Conservation (phyloP, 441 rosid species). For the Dalechampia spathulata region DNA sequence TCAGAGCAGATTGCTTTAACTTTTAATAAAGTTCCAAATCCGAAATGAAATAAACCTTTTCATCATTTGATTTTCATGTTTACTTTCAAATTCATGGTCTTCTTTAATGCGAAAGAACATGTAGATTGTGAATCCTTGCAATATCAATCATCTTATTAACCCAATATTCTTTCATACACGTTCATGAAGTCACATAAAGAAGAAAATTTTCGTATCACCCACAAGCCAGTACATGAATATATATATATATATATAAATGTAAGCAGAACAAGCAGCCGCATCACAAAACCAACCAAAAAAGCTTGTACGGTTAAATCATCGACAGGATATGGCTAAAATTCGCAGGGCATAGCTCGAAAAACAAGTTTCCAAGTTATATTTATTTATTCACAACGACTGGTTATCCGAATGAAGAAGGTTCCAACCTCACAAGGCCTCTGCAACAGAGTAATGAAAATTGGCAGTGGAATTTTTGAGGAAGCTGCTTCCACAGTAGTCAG, state of each 20-base stretch:
- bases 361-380: not conserved
- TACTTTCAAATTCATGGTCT: too few relatives aligned
- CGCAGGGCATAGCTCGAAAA: not conserved
- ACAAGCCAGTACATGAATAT: not conserved
- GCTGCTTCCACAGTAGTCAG: constrained; percentile 44
- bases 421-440: constrained; percentile 46
- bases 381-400: constrained; percentile 28
- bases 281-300: not conserved
- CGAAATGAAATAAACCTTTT: too few relatives aligned
- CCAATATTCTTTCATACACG: too few relatives aligned
- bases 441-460: constrained; percentile 42
- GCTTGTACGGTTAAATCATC: not conserved
- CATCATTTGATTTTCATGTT: too few relatives aligned
- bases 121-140: too few relatives aligned
- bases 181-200: too few relatives aligned
- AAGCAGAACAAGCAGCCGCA: not conserved
- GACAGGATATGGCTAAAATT: not conserved
- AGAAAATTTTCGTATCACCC: too few relatives aligned
- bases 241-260: not conserved
- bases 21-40: too few relatives aligned
- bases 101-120: too few relatives aligned
- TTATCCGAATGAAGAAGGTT: not conserved
- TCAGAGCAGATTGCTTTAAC: too few relatives aligned
- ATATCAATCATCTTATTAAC: too few relatives aligned
- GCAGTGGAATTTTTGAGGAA: constrained; percentile 33